These are phyloP conservation scores for Globisporangium mamillatum DNA, from an alignment of 352 stramenopile genomes.

Conservation along the genomic window DNA sequence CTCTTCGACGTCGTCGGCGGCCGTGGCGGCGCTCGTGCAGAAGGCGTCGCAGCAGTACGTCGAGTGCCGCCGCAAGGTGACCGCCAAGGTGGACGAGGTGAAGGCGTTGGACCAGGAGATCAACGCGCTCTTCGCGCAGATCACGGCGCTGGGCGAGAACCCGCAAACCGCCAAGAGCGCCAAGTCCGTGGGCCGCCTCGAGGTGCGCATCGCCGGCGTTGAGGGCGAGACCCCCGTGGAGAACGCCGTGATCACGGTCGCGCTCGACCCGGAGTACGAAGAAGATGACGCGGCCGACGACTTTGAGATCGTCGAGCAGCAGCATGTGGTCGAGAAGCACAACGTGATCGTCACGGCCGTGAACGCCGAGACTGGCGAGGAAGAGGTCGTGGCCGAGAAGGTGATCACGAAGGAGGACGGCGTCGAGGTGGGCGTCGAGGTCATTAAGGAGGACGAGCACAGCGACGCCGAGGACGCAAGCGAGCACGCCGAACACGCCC, in stretches of 20 bases:
- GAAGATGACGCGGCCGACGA: conserved; percentile 31
- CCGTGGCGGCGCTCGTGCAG: conserved; percentile 67
- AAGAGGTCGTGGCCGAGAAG: conserved; percentile 22
- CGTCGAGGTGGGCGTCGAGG: conserved; percentile 37
- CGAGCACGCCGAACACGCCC: conserved; percentile 11
- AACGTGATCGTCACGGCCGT: conserved; percentile 50
- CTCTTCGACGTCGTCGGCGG: conserved; percentile 39
- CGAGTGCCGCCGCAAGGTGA: conserved; percentile 73
- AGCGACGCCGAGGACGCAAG: conserved; percentile 16
- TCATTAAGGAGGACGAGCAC: conserved; percentile 31
- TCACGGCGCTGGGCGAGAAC: conserved; percentile 49
- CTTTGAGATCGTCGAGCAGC: conserved; percentile 41
- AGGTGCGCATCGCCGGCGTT: conserved; percentile 53
- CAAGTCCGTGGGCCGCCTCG: conserved; percentile 75
- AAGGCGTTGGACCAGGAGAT: conserved; percentile 76
- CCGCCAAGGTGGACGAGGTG: conserved; percentile 76
- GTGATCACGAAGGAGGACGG: conserved; percentile 28
- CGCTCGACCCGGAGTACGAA: conserved; percentile 79
- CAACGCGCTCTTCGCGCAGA: conserved; percentile 65
- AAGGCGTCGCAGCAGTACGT: conserved; percentile 81
- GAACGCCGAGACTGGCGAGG: conserved; percentile 20
- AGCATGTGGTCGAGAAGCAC: conserved; percentile 58
- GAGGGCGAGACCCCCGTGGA: conserved; percentile 57
- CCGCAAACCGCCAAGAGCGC: conserved; percentile 19
- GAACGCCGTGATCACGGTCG: conserved; percentile 56